Conservation (phyloP, 495 filamentous ascomycete genomes). For the Aspergillus baeticus region DNA sequence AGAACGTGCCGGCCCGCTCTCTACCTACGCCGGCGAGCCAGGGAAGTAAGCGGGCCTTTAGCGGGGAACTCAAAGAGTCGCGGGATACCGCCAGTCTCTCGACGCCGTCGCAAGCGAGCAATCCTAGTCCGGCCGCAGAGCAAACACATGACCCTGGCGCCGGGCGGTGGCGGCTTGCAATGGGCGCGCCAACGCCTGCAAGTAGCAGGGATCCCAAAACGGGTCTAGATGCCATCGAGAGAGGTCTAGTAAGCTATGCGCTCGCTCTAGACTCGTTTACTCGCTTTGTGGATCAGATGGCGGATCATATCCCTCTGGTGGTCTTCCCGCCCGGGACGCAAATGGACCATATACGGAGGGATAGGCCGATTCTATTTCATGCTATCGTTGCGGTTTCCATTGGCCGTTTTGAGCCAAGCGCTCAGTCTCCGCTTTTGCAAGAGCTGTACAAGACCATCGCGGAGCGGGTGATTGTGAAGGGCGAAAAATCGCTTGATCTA, state of each 20-base stretch:
- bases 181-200: conserved; percentile 6
- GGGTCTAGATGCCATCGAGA: conserved; percentile 67
- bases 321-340: conserved; percentile 68
- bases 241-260: conserved; percentile 61
- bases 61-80: conserved; percentile 24
- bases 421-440: conserved; percentile 61
- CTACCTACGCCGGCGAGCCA: neutral
- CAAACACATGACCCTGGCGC: conserved; percentile 16
- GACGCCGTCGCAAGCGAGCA: conserved; percentile 19
- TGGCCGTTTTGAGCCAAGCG: conserved; percentile 55
- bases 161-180: conserved; percentile 8
- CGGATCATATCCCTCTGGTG: conserved; percentile 72
- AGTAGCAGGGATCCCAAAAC: conserved; percentile 17
- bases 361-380: conserved; percentile 78
- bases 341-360: conserved; percentile 63
- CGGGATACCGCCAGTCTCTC: conserved; percentile 10
- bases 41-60: conserved; percentile 25
- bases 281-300: conserved; percentile 68
- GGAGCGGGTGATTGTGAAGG: conserved; percentile 69
- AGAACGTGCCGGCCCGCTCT: conserved; percentile 6
- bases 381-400: conserved; percentile 71
- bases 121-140: conserved; percentile 27
- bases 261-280: conserved; percentile 64
- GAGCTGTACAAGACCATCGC: conserved; percentile 74
- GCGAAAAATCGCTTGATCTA: conserved; percentile 82